Evolutionary conservation across 768 basidiomycete species (phyloP), one percentile per base, ranked within the genome.

Genomic region (Candolleomyces efflorescens): DNA sequence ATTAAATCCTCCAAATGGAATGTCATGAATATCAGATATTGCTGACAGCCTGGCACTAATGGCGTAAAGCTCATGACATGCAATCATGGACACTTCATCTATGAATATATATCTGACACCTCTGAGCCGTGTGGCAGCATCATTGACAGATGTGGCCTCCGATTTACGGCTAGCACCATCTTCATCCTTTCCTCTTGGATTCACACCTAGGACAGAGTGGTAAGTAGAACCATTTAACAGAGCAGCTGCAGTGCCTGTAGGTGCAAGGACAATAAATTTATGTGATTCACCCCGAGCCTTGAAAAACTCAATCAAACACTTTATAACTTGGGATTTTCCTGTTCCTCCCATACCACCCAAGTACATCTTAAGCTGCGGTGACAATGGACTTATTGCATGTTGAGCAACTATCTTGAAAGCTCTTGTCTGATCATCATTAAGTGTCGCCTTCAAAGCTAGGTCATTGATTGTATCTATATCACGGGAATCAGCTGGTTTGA

Each of bases 31-130:
- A 37, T 65, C 62, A n/a, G 50, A 56, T 2, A 69, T 59, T 15
- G 62, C 55, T 1, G 68, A 53, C 2, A 74, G 46, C 15, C 66
- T 54, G 0, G 61, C 59, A 57, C 68, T 68, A 20, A 74, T 72
- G 11, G 54, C 54, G 51, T 69, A 71, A 44, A 75, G 24, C 6
- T 74, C 72, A 24, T 55, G 55, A 53, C 72, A 74, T 1, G 66
- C 62, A 2, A 78, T 41, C 78, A 80, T 80, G 0, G 76, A 78
- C 0, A 79, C 64, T 52, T 80, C 76, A 65, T 79, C 74, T 27
- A 27, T 27, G 27, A 27, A 27, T 3, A 27, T 27, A 9, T 27
- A 27, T 27, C 27, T 27, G 9, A 27, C 27, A 27, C 52, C 52
- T 18, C 36, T 20, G 5, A 74, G 44, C 18, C 62, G 45, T 18